Evolutionary conservation across 768 basidiomycete species (phyloP).

Genomic region (Hortiboletus campestris): DNA sequence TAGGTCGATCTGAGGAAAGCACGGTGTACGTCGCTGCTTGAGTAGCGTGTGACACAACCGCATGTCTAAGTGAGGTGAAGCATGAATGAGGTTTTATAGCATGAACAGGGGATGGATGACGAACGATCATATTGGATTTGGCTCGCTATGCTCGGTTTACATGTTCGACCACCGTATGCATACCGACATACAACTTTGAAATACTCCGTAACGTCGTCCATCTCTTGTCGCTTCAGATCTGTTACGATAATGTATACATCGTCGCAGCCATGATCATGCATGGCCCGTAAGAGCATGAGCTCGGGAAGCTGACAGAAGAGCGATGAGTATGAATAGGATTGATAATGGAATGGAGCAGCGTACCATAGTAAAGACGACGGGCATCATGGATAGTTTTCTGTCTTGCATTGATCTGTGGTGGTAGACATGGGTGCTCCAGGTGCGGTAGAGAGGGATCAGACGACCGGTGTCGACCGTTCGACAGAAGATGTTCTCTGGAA

Average conservation of each 20-base stretch:
- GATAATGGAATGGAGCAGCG: constrained; percentile 12
- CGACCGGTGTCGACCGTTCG: constrained; percentile 77
- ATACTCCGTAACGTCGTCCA: constrained; percentile 79
- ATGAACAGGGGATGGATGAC: constrained; percentile 26
- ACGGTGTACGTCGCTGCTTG: constrained; percentile 69
- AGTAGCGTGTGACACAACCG: constrained; percentile 64
- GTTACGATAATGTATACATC: constrained; percentile 79
- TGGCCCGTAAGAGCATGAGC: constrained; percentile 74
- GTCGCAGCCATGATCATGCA: constrained; percentile 79
- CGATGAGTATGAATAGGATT: not conserved
- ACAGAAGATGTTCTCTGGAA: constrained; percentile 77
- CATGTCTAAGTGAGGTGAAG: constrained; percentile 45
- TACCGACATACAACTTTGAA: constrained; percentile 71
- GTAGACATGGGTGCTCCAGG: constrained; percentile 80
- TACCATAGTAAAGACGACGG: constrained; percentile 80
- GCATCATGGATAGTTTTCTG: constrained; percentile 72
- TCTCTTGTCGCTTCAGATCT: constrained; percentile 74
- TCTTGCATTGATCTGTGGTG: constrained; percentile 76
- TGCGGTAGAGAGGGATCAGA: constrained; percentile 75
- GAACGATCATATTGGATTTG: constrained; percentile 71
- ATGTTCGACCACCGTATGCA: constrained; percentile 56
- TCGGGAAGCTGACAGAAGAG: constrained; percentile 57
- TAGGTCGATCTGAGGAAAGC: constrained; percentile 81
- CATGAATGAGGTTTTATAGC: constrained; percentile 3
- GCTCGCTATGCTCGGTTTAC: constrained; percentile 63